Conservation (phyloP, 1,284 basidiomycete species). For the Moesziomyces globuligerus region DNA sequence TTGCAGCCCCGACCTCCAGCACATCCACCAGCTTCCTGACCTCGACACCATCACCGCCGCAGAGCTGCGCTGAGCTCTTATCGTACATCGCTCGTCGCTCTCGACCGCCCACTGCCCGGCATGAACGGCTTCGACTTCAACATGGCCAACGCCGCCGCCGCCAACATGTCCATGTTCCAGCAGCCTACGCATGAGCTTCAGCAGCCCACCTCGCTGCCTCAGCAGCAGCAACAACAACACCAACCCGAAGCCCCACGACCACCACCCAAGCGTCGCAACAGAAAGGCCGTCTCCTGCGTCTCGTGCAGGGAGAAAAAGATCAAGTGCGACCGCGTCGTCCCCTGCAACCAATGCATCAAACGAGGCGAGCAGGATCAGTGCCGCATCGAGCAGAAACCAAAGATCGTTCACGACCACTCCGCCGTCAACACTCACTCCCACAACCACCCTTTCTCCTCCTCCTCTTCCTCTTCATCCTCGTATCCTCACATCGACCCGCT, state of each 20-base stretch:
- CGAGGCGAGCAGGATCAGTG: slow-evolving; percentile 59
- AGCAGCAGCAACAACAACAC: slow-evolving; percentile 12
- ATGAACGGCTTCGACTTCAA: slow-evolving; percentile 25
- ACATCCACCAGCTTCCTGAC: too few relatives aligned
- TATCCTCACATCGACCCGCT: slow-evolving; percentile 17
- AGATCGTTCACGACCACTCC: slow-evolving; percentile 25
- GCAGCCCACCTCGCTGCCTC: too few relatives aligned
- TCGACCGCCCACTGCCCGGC: background rate
- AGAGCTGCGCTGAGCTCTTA: too few relatives aligned
- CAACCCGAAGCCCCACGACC: slow-evolving; percentile 31
- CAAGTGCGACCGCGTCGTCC: slow-evolving; percentile 61
- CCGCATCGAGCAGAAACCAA: slow-evolving; percentile 55
- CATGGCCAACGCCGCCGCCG: slow-evolving; percentile 10
- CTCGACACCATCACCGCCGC: too few relatives aligned
- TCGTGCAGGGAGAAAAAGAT: slow-evolving; percentile 64
- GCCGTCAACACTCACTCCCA: slow-evolving; percentile 7
- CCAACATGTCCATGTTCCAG: slow-evolving; percentile 14
- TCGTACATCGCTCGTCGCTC: too few relatives aligned
- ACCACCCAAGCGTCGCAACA: slow-evolving; percentile 57
- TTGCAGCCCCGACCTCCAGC: too few relatives aligned
- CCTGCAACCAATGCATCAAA: slow-evolving; percentile 65
- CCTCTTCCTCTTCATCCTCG: background rate
- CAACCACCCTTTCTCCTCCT: too few relatives aligned
- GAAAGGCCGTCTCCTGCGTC: slow-evolving; percentile 60
- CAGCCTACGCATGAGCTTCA: slow-evolving; percentile 4